A percentile compares a stretch with the other conserved stretches of the same genome.
Conservation (phyloP, 2,329 filamentous ascomycete genomes). For the Herpotrichia juniperi region DNA sequence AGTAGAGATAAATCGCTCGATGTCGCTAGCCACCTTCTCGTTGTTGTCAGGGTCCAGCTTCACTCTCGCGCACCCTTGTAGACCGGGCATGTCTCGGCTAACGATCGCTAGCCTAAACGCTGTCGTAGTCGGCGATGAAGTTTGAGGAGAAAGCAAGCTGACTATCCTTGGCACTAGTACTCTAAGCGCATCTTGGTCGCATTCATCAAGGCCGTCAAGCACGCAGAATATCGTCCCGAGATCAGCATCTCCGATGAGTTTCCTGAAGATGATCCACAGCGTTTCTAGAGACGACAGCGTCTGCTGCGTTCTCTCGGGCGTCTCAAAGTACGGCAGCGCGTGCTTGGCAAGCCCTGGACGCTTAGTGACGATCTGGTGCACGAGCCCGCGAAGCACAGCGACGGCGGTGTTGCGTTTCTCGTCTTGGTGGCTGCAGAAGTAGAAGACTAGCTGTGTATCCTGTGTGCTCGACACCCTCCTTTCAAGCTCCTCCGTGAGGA, state of each 20-base stretch:
- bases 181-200: constrained; percentile 14
- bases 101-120: constrained; percentile 26
- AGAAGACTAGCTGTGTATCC: constrained; percentile 15
- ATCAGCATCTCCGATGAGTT: constrained; percentile 15
- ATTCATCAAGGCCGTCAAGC: constrained; percentile 33
- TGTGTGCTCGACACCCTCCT: neutral
- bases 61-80: constrained; percentile 19
- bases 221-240: constrained; percentile 24
- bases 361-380: constrained; percentile 27
- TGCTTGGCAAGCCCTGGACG: constrained; percentile 20
- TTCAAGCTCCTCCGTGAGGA: constrained; percentile 28
- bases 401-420: constrained; percentile 30
- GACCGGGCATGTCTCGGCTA: constrained; percentile 21
- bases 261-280: constrained; percentile 25
- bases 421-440: constrained; percentile 33
- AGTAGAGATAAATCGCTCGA: constrained; percentile 28
- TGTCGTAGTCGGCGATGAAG: neutral
- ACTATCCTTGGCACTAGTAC: constrained; percentile 15
- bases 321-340: constrained; percentile 16
- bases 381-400: constrained; percentile 27
- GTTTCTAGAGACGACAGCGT: constrained; percentile 18
- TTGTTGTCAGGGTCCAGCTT: constrained; percentile 30
- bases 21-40: constrained; percentile 23
- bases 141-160: constrained; percentile 7
- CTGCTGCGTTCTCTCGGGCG: constrained; percentile 2